Conservation (phyloP, 2,329 filamentous ascomycete genomes). For the Rhytidhysteron rufulum region DNA sequence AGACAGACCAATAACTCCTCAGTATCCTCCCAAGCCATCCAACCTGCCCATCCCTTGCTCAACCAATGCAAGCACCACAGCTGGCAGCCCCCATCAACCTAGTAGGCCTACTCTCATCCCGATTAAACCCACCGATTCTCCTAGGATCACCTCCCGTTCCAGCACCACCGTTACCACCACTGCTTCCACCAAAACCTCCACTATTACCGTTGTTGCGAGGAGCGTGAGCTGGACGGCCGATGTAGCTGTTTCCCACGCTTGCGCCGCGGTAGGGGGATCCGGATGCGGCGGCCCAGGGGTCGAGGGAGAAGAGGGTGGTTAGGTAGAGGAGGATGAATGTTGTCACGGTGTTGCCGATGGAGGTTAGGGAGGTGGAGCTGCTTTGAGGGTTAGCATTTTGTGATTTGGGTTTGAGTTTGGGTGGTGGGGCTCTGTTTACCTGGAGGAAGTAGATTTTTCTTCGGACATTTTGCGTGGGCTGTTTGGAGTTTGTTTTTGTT, state of each 20-base stretch:
- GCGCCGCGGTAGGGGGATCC: conserved; percentile 28
- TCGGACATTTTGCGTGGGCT: no score
- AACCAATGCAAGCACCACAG: background rate
- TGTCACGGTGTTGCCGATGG: conserved; percentile 16
- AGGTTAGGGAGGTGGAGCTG: background rate
- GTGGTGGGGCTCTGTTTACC: no score
- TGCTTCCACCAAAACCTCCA: background rate
- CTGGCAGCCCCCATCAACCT: background rate
- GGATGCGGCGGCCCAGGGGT: conserved; percentile 32
- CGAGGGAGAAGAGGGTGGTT: conserved; percentile 37
- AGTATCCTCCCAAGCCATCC: no score
- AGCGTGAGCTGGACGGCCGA: background rate
- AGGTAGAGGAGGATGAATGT: conserved; percentile 36
- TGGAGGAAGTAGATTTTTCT: conserved; percentile 23
- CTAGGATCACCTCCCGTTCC: background rate
- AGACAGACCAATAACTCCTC: no score
- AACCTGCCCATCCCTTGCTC: no score
- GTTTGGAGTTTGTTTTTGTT: no score
- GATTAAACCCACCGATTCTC: background rate
- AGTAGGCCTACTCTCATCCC: background rate
- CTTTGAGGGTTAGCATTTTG: background rate
- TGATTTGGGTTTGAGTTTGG: background rate
- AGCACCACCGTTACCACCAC: background rate
- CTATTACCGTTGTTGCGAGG: background rate
- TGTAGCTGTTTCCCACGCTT: background rate